Evolutionary conservation across 1,284 basidiomycete genomes (phyloP).

Genomic region (Tilletia walkeri): DNA sequence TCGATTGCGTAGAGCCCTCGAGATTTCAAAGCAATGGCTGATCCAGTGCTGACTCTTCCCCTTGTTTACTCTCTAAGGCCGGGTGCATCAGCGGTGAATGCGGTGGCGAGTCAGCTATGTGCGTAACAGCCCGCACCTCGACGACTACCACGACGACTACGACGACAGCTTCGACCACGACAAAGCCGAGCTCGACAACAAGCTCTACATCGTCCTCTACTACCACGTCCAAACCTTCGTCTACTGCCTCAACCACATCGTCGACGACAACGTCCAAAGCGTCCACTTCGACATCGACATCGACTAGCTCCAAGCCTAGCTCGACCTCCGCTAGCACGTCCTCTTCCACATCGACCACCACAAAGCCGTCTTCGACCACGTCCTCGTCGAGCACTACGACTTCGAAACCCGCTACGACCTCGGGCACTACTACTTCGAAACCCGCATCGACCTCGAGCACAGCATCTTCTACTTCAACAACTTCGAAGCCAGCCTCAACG

Average conservation of each 20-base stretch:
- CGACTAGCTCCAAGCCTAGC: no score
- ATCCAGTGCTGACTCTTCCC: no score
- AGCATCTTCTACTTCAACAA: no score
- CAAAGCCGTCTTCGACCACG: no score
- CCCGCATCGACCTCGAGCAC: no score
- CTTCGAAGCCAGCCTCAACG: no score
- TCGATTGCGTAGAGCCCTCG: neutral
- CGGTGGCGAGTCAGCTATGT: neutral
- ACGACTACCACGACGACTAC: neutral
- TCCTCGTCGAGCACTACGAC: no score
- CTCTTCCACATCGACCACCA: no score
- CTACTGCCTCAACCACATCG: neutral
- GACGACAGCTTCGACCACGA: neutral
- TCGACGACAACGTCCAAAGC: neutral
- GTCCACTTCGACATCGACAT: no score
- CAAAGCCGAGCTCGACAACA: neutral
- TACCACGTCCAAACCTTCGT: neutral
- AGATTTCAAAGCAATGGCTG: no score
- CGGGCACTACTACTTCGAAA: neutral
- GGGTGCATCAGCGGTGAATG: neutral
- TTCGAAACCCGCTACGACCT: neutral
- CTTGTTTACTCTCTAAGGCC: neutral
- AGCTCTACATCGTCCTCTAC: neutral
- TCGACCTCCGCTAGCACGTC: no score
- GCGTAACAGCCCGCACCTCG: neutral